Evolutionary conservation across 73 alveolate species (phyloP).

Genomic region (Durusdinium trenchii): DNA sequence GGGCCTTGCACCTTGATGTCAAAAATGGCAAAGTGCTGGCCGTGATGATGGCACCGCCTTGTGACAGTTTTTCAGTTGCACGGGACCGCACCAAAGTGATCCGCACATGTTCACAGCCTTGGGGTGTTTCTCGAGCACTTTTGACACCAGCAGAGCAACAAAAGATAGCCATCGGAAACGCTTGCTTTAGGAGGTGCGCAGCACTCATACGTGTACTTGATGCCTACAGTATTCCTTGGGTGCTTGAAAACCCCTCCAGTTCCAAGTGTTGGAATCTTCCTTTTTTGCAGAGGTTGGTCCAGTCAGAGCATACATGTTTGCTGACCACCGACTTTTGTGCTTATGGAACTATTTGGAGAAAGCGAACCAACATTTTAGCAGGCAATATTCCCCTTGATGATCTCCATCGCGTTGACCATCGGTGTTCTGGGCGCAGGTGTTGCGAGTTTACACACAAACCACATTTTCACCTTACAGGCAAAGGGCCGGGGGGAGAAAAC

Average conservation of each 20-base stretch:
- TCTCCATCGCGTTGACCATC: neutral
- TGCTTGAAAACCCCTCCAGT: neutral
- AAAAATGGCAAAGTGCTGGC: neutral
- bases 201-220: neutral
- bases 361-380: neutral
- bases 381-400: neutral
- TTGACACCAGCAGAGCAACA: neutral
- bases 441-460: neutral
- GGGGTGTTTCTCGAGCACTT: neutral
- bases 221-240: neutral
- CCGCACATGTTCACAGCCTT: neutral
- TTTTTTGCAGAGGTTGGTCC: neutral
- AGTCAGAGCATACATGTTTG: neutral
- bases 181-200: neutral
- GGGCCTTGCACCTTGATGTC: neutral
- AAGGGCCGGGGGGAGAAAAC: neutral
- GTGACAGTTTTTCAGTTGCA: neutral
- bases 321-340: neutral
- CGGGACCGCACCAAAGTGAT: constrained; percentile 32
- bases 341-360: neutral
- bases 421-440: neutral
- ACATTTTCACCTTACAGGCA: neutral
- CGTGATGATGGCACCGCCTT: constrained; percentile 23
- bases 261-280: constrained; percentile 36
- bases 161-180: neutral